Evolutionary conservation across 2,329 filamentous ascomycete species (phyloP).

Genomic region (Botrytis fabae): DNA sequence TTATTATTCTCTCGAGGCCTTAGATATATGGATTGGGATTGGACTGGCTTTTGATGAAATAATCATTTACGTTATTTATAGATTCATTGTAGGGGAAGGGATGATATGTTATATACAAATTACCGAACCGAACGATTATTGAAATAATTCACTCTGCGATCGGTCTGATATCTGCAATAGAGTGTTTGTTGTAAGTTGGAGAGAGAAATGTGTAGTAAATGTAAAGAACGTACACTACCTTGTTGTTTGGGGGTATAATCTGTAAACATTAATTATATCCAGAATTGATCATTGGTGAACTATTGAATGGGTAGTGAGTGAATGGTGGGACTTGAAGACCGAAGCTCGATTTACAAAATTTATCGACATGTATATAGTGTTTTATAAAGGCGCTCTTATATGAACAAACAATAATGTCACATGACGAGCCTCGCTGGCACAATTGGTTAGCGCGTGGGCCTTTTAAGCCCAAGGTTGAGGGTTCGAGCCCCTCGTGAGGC

Average conservation of each 20-base stretch:
- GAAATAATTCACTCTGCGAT: not conserved
- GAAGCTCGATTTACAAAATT: no score
- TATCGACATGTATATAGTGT: not conserved
- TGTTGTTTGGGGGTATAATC: no score
- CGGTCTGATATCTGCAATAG: no score
- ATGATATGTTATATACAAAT: not conserved
- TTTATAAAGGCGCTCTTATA: fast-evolving
- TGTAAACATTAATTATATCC: no score
- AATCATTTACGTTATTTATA: not conserved
- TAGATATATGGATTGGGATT: not conserved
- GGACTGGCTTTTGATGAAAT: not conserved
- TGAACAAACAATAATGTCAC: not conserved
- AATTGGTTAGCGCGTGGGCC: constrained; percentile 22
- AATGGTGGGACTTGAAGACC: no score
- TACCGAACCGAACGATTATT: not conserved
- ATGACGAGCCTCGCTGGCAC: constrained; percentile 12
- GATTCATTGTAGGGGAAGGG: not conserved
- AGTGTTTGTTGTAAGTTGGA: not conserved
- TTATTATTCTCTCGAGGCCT: no score
- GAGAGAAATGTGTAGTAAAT: no score
- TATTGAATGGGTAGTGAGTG: no score
- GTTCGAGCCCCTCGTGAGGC: constrained; percentile 15
- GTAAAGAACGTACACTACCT: no score
- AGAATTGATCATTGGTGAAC: no score
- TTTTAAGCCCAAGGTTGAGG: constrained; percentile 22